Conservation (phyloP, 179 eudicot genomes). For the Vitellaria paradoxa region DNA sequence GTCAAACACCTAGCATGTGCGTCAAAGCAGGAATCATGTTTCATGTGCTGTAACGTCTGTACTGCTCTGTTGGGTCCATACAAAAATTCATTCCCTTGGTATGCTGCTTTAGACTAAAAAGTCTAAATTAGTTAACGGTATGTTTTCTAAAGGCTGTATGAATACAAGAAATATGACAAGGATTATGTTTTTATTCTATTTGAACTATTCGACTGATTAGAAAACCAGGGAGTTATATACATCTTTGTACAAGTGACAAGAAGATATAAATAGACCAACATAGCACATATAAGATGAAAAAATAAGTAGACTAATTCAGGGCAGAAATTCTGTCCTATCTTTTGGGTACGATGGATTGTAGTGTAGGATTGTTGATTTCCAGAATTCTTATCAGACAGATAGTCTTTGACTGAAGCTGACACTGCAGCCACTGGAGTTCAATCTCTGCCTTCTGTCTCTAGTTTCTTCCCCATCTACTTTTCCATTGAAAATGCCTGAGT, state of each 20-base stretch:
- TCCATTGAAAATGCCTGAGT: constrained; percentile 26
- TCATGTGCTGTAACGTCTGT: neutral
- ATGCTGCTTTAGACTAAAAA: too few species aligned
- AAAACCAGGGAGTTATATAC: neutral
- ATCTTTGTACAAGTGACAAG: neutral
- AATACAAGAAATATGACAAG: neutral
- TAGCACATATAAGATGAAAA: neutral
- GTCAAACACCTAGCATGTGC: neutral
- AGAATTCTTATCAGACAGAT: constrained; percentile 31
- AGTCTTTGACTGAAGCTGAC: neutral
- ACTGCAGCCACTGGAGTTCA: constrained; percentile 16
- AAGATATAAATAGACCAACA: neutral
- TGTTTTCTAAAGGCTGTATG: too few species aligned
- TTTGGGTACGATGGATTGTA: neutral
- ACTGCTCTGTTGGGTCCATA: too few species aligned
- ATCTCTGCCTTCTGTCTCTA: constrained; percentile 23
- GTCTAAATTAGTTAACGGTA: neutral
- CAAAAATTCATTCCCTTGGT: neutral
- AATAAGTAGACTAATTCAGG: neutral
- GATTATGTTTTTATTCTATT: neutral
- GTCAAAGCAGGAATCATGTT: neutral
- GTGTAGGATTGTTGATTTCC: neutral
- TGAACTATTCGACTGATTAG: neutral
- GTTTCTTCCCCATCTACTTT: constrained; percentile 36
- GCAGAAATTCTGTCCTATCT: neutral